A percentile compares a stretch with the other conserved stretches of the same genome.
These are phyloP conservation scores for Papiliotrema laurentii DNA, from an alignment of 1,284 basidiomycete genomes.

Conservation along the genomic window DNA sequence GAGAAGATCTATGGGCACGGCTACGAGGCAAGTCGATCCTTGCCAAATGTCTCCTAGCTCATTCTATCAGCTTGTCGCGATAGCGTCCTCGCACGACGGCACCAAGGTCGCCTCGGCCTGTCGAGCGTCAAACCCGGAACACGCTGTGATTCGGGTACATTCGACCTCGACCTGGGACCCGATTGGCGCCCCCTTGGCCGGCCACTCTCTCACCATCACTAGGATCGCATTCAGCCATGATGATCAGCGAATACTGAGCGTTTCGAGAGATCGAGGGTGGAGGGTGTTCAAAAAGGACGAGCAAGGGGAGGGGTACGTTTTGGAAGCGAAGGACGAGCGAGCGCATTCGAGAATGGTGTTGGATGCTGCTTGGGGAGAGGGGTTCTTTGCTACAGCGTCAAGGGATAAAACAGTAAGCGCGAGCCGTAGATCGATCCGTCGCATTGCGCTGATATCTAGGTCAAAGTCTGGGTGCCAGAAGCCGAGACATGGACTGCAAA, in stretches of 20 bases:
- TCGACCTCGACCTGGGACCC: slow-evolving; percentile 65
- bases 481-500: slow-evolving; percentile 31
- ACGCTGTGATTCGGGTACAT: slow-evolving; percentile 84
- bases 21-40: slow-evolving; percentile 65
- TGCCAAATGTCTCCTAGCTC: neutral
- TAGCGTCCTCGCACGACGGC: slow-evolving; percentile 66
- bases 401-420: slow-evolving; percentile 82
- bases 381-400: slow-evolving; percentile 85
- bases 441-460: neutral
- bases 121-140: slow-evolving; percentile 77
- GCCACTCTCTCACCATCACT: slow-evolving; percentile 87
- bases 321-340: slow-evolving; percentile 64
- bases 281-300: slow-evolving; percentile 56
- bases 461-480: slow-evolving; percentile 1
- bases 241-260: slow-evolving; percentile 71
- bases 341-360: slow-evolving; percentile 91
- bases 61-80: slow-evolving; percentile 61
- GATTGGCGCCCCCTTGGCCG: slow-evolving; percentile 66
- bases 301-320: slow-evolving; percentile 53
- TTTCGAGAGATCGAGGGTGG: slow-evolving; percentile 91
- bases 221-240: slow-evolving; percentile 82
- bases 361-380: slow-evolving; percentile 71
- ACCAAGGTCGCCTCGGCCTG: slow-evolving; percentile 84
- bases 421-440: no score
- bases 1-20: slow-evolving; percentile 98